Evolutionary conservation across 2,329 filamentous ascomycete species (phyloP).

Genomic region (Xylariales sp.): DNA sequence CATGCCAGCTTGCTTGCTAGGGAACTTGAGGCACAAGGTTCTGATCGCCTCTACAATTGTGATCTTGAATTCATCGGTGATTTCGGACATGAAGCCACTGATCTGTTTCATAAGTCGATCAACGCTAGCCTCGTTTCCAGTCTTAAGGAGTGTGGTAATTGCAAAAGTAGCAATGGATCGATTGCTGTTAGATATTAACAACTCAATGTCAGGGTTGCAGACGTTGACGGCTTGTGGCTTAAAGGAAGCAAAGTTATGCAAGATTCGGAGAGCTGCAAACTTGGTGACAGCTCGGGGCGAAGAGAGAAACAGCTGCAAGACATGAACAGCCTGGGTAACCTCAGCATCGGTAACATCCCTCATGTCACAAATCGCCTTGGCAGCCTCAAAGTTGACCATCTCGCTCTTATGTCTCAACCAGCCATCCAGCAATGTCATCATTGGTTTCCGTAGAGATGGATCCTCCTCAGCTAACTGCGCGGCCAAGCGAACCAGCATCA

Average conservation of each 20-base stretch:
- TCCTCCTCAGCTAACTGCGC: constrained; percentile 95
- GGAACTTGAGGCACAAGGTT: constrained; percentile 95
- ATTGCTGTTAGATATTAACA: constrained; percentile 94
- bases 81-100: constrained; percentile 96
- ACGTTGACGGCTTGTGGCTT: constrained; percentile 88
- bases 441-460: constrained; percentile 79
- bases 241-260: constrained; percentile 95
- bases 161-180: constrained; percentile 97
- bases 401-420: constrained; percentile 99
- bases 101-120: constrained; percentile 99
- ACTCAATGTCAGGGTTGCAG: constrained; percentile 97
- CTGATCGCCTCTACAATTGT: constrained; percentile 99
- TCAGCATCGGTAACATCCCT: constrained; percentile 89
- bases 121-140: constrained; percentile 94
- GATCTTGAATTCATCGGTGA: constrained; percentile 99
- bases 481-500: constrained; percentile 88
- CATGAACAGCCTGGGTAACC: constrained; percentile 87
- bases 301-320: constrained; percentile 93
- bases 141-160: constrained; percentile 96
- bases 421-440: constrained; percentile 94
- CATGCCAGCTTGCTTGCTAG: constrained; percentile 97
- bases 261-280: constrained; percentile 92
- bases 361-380: constrained; percentile 96
- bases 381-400: constrained; percentile 99
- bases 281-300: constrained; percentile 95